Percentiles rank a stretch among this genome's conserved stretches.
phyloP scores from a whole-genome alignment of 148 eudicot genomes.

The Rhododendron molle region DNA sequence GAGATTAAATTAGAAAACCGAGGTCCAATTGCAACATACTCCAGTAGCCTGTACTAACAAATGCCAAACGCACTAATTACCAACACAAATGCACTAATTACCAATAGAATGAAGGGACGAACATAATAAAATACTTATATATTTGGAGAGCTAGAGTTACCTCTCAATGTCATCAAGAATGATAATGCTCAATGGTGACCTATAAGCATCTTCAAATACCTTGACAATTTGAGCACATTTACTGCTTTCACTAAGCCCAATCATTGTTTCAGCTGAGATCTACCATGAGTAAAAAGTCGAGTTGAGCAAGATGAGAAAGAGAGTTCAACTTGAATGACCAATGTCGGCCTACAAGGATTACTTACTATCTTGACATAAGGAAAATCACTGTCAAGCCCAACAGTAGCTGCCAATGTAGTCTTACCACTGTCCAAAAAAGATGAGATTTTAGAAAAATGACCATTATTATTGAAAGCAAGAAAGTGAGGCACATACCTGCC shows the following conservation, averaged over 20 bases:
- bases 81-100: too few species aligned
- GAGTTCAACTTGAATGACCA: background rate
- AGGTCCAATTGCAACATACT: constrained; percentile 95
- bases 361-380: constrained; percentile 97
- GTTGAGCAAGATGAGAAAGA: background rate
- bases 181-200: constrained; percentile 78
- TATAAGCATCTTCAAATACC: constrained; percentile 98
- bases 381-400: constrained; percentile 94
- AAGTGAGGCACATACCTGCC: constrained; percentile 53
- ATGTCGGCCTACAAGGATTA: constrained; percentile 11
- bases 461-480: background rate
- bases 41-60: constrained; percentile 58
- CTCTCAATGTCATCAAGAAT: constrained; percentile 95
- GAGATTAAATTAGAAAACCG: constrained; percentile 90
- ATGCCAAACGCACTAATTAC: constrained; percentile 4
- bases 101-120: constrained; percentile 4
- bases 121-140: constrained; percentile 5
- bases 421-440: constrained; percentile 59
- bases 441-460: constrained; percentile 5
- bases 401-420: constrained; percentile 93
- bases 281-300: constrained; percentile 14
- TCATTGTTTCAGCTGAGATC: constrained; percentile 97
- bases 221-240: constrained; percentile 90
- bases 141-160: constrained; percentile 21
- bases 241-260: constrained; percentile 82